Conservation (phyloP, 2,329 filamentous ascomycete species). For the Ophiocordyceps robertsii region DNA sequence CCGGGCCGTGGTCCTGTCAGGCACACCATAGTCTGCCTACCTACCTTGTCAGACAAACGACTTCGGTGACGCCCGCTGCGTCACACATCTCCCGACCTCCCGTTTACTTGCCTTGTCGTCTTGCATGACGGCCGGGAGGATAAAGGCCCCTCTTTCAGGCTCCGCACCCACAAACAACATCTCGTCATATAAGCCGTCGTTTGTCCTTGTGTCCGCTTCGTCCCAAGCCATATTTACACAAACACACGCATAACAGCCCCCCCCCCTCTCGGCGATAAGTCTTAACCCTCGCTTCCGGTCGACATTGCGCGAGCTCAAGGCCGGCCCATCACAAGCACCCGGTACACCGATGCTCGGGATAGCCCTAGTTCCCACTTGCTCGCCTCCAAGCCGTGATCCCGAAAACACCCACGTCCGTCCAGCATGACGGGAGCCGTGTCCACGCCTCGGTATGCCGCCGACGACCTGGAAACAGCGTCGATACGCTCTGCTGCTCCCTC, state of each 20-base stretch:
- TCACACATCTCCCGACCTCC: neutral
- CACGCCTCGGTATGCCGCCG: constrained; percentile 23
- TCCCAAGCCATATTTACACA: neutral
- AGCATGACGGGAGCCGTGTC: constrained; percentile 18
- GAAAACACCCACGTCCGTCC: constrained; percentile 4
- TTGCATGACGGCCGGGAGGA: neutral
- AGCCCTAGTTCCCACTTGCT: constrained; percentile 4
- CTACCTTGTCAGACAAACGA: no score
- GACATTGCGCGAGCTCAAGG: neutral
- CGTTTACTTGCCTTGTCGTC: neutral
- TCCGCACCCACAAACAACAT: neutral
- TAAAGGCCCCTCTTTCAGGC: neutral
- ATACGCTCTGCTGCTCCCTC: constrained; percentile 56
- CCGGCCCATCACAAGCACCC: neutral
- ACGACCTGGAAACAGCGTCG: constrained; percentile 55
- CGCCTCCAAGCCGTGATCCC: constrained; percentile 1
- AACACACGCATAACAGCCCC: neutral
- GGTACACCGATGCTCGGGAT: constrained; percentile 2
- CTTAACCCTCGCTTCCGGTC: neutral
- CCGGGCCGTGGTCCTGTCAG: no score
- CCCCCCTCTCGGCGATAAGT: neutral
- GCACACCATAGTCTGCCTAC: no score
- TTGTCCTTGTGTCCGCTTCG: neutral
- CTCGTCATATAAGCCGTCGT: neutral
- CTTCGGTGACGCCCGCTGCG: neutral